Evolutionary conservation across 495 filamentous ascomycete species (phyloP).

Genomic region (Neurospora sp.): DNA sequence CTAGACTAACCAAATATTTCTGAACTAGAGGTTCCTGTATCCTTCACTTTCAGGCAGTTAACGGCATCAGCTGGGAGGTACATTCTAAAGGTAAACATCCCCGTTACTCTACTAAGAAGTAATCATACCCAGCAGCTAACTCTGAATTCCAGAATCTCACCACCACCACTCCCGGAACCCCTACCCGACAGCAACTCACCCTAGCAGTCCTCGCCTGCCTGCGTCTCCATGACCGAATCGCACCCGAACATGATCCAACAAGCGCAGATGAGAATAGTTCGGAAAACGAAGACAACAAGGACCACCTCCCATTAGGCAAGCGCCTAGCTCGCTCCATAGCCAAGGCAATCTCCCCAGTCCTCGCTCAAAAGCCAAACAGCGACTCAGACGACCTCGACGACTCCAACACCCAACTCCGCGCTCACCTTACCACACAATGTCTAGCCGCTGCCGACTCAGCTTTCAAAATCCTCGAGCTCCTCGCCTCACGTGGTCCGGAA

Average conservation of each 20-base stretch:
- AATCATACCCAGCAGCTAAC: neutral
- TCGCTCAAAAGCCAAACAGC: neutral
- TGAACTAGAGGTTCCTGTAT: slow-evolving; percentile 6
- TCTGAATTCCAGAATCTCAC: neutral
- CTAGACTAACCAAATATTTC: neutral
- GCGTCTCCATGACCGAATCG: neutral
- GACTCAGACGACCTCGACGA: neutral
- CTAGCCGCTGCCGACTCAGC: slow-evolving; percentile 1
- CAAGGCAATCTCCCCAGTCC: slow-evolving; percentile 5
- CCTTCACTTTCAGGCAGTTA: slow-evolving; percentile 3
- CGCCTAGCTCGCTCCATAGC: slow-evolving; percentile 5
- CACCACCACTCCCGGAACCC: neutral
- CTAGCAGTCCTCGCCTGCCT: slow-evolving; percentile 9
- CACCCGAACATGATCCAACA: neutral
- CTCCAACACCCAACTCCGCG: neutral
- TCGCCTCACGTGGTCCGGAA: neutral
- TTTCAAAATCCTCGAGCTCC: slow-evolving; percentile 8
- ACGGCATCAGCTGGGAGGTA: neutral
- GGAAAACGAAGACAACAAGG: neutral
- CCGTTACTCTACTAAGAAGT: neutral
- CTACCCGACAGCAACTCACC: neutral
- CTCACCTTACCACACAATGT: neutral
- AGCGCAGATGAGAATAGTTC: neutral
- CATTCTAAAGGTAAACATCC: neutral
- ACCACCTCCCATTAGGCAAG: neutral